These are phyloP conservation scores for Chamaenerion angustifolium DNA, from an alignment of 345 rosid species.

Conservation along the genomic window DNA sequence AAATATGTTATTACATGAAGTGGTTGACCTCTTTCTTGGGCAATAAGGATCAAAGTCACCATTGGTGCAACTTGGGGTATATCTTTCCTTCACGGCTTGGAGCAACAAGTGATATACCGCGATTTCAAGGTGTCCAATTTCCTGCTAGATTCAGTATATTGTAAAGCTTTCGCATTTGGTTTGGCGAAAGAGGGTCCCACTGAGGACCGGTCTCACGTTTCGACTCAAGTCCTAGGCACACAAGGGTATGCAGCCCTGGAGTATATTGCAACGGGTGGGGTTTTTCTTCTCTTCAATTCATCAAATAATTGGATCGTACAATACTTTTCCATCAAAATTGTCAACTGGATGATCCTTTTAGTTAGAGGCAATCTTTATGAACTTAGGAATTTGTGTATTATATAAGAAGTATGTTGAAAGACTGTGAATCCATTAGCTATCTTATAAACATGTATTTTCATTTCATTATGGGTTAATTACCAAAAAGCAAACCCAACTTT, in stretches of 20 bases:
- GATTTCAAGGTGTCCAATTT: conserved; percentile 74
- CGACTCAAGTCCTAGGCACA: conserved; percentile 47
- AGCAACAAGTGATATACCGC: conserved; percentile 54
- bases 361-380: too few species aligned
- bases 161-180: conserved; percentile 47
- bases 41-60: conserved; percentile 46
- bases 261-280: conserved; percentile 49
- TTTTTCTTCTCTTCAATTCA: too few species aligned
- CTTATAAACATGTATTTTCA: too few species aligned
- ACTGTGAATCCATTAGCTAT: too few species aligned
- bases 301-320: too few species aligned
- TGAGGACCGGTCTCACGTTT: conserved; percentile 33
- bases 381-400: too few species aligned
- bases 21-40: conserved; percentile 50
- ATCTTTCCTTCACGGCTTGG: conserved; percentile 48
- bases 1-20: conserved; percentile 21
- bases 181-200: conserved; percentile 49
- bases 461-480: too few species aligned
- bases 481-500: too few species aligned
- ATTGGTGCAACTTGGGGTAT: conserved; percentile 63
- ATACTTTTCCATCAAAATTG: too few species aligned
- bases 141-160: conserved; percentile 52
- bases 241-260: conserved; percentile 49
- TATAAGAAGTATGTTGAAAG: too few species aligned
- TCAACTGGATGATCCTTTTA: too few species aligned